phyloP scores from a whole-genome alignment of 106 monocot genomes.

The Dioscorea dumetorum region DNA sequence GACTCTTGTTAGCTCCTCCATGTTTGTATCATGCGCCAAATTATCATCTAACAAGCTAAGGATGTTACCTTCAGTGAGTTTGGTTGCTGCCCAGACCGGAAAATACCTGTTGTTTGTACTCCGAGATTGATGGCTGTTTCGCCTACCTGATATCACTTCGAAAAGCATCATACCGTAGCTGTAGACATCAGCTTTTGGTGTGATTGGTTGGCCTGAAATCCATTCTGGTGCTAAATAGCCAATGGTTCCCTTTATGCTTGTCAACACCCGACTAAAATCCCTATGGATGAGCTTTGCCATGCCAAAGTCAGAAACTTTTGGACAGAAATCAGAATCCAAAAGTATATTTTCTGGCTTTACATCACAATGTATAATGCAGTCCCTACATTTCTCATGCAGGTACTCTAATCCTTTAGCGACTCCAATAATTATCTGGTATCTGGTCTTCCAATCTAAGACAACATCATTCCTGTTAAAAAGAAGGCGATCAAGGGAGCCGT shows the following conservation, averaged over 20 bases:
- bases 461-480: slow-evolving; percentile 9
- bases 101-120: slow-evolving; percentile 8
- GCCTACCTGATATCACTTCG: slow-evolving; percentile 42
- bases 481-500: slow-evolving; percentile 17
- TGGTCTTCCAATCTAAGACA: slow-evolving; percentile 14
- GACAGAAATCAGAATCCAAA: slow-evolving; percentile 26
- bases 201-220: slow-evolving; percentile 48
- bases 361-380: slow-evolving; percentile 38
- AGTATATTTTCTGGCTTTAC: slow-evolving; percentile 50
- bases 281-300: slow-evolving; percentile 54
- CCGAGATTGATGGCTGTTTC: slow-evolving; percentile 16
- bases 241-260: slow-evolving; percentile 54
- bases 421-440: slow-evolving; percentile 24
- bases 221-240: slow-evolving; percentile 69
- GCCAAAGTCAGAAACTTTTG: slow-evolving; percentile 59
- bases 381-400: slow-evolving; percentile 38
- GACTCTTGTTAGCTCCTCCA: slow-evolving; percentile 20
- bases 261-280: slow-evolving; percentile 49
- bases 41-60: slow-evolving; percentile 16
- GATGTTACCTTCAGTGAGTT: slow-evolving; percentile 13
- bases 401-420: slow-evolving; percentile 26
- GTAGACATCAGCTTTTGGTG: slow-evolving; percentile 48
- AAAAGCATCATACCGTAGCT: slow-evolving; percentile 65
- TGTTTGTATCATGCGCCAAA: slow-evolving; percentile 10
- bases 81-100: slow-evolving; percentile 35